Evolutionary conservation across 768 basidiomycete species (phyloP).

Genomic region (Pleurotus platypus): DNA sequence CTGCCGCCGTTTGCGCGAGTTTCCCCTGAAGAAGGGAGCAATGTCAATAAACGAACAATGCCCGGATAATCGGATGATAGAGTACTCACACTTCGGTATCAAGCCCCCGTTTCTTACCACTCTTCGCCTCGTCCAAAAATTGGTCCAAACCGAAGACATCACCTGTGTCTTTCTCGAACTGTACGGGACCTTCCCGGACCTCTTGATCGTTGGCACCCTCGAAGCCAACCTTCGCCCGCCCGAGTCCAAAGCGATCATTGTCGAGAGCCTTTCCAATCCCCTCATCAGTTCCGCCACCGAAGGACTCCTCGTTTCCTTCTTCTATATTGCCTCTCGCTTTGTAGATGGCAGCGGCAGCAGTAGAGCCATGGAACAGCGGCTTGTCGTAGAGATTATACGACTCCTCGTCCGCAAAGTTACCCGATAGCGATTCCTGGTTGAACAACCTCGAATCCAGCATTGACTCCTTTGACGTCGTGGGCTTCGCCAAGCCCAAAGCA

Average conservation of each 20-base stretch:
- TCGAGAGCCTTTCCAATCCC: slow-evolving; percentile 87
- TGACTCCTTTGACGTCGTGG: slow-evolving; percentile 91
- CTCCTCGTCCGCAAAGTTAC: slow-evolving; percentile 86
- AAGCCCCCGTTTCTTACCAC: slow-evolving; percentile 86
- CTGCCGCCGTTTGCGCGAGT: slow-evolving; percentile 67
- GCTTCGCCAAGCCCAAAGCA: slow-evolving; percentile 95
- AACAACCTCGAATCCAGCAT: slow-evolving; percentile 97
- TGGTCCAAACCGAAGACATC: slow-evolving; percentile 97
- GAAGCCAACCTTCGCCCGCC: slow-evolving; percentile 81
- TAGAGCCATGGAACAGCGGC: slow-evolving; percentile 93
- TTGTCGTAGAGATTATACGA: slow-evolving; percentile 93
- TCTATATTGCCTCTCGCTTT: slow-evolving; percentile 86
- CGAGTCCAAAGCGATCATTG: slow-evolving; percentile 92
- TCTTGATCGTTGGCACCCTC: slow-evolving; percentile 89
- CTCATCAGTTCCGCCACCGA: slow-evolving; percentile 93
- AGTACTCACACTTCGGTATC: slow-evolving; percentile 67
- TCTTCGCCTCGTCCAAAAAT: slow-evolving; percentile 96
- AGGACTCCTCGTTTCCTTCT: slow-evolving; percentile 86
- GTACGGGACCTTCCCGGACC: slow-evolving; percentile 88
- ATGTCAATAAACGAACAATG: not conserved
- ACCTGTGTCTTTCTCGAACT: slow-evolving; percentile 97
- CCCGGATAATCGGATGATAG: not conserved
- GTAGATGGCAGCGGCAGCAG: slow-evolving; percentile 99
- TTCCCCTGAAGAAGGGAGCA: slow-evolving; percentile 30
- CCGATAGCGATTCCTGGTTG: slow-evolving; percentile 88